These are phyloP conservation scores for Pichia heedii DNA, from an alignment of 805 yeast genomes.

Conservation along the genomic window DNA sequence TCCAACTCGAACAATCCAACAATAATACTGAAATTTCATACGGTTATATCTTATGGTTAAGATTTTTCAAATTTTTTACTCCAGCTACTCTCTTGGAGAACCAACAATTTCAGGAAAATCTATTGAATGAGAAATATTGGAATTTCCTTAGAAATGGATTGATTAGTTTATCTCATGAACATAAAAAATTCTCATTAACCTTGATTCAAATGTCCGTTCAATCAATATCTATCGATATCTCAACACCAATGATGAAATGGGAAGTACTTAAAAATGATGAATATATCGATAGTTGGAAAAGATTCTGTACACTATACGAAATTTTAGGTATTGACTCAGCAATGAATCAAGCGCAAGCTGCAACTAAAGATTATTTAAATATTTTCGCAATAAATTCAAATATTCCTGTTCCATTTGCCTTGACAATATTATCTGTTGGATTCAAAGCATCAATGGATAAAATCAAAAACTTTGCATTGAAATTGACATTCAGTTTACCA, in stretches of 20 bases:
- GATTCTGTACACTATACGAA: slow-evolving; percentile 67
- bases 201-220: slow-evolving; percentile 55
- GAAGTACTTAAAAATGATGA: slow-evolving; percentile 19
- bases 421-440: slow-evolving; percentile 67
- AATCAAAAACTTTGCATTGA: slow-evolving; percentile 55
- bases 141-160: slow-evolving; percentile 44
- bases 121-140: slow-evolving; percentile 43
- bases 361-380: slow-evolving; percentile 49
- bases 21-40: slow-evolving; percentile 26
- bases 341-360: slow-evolving; percentile 77
- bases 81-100: slow-evolving; percentile 6
- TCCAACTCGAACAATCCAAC: slow-evolving; percentile 25
- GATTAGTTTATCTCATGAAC: slow-evolving; percentile 50
- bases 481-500: slow-evolving; percentile 46
- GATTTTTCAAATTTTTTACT: slow-evolving; percentile 32
- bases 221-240: slow-evolving; percentile 28
- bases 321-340: slow-evolving; percentile 80
- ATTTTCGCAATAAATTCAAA: slow-evolving; percentile 41
- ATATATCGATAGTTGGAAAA: slow-evolving; percentile 52
- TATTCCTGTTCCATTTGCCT: slow-evolving; percentile 64
- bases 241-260: slow-evolving; percentile 38
- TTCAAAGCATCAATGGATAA: slow-evolving; percentile 69
- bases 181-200: slow-evolving; percentile 58
- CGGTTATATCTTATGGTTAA: slow-evolving; percentile 47
- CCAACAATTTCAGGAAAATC: slow-evolving; percentile 23